phyloP scores from a whole-genome alignment of 2,329 filamentous ascomycete genomes.

The Ophiognomonia clavigignenti-juglandacearum region DNA sequence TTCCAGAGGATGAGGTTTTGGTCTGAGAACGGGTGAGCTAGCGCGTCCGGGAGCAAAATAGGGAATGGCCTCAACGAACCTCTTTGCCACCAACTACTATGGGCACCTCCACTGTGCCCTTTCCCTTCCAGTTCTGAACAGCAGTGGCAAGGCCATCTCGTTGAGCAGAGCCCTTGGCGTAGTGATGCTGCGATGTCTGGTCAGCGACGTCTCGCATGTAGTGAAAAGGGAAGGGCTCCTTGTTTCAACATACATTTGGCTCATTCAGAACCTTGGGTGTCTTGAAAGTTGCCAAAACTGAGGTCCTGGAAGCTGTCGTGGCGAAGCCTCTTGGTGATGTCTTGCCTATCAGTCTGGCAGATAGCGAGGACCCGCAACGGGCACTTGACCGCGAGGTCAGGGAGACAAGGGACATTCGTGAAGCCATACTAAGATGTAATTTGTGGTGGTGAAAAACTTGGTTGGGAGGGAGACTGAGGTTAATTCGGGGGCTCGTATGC shows the following conservation, averaged over 20 bases:
- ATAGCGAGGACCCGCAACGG: conserved; percentile 1
- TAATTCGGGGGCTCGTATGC: background rate
- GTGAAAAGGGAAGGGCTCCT: background rate
- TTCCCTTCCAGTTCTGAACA: conserved; percentile 63
- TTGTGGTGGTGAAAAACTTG: background rate
- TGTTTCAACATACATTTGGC: conserved; percentile 69
- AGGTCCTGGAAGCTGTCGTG: conserved; percentile 28
- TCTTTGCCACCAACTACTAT: conserved; percentile 79
- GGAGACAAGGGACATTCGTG: conserved; percentile 11
- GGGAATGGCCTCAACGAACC: conserved; percentile 38
- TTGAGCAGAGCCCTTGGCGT: conserved; percentile 76
- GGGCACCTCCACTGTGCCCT: conserved; percentile 71
- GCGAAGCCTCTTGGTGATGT: conserved; percentile 20
- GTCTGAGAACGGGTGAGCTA: conserved; percentile 42
- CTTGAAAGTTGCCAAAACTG: conserved; percentile 79
- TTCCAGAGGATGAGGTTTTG: conserved; percentile 59
- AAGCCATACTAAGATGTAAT: conserved; percentile 5
- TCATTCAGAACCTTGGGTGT: conserved; percentile 85
- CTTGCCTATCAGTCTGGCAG: conserved; percentile 4
- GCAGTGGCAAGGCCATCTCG: conserved; percentile 71
- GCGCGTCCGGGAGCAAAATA: background rate
- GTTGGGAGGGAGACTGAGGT: background rate
- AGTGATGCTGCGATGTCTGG: conserved; percentile 65
- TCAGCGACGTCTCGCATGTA: background rate
- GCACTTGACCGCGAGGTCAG: conserved; percentile 8